A percentile compares a stretch with the other conserved stretches of the same genome.
Conservation (phyloP, 1,284 basidiomycete genomes). For the Leccinum solheimii region DNA sequence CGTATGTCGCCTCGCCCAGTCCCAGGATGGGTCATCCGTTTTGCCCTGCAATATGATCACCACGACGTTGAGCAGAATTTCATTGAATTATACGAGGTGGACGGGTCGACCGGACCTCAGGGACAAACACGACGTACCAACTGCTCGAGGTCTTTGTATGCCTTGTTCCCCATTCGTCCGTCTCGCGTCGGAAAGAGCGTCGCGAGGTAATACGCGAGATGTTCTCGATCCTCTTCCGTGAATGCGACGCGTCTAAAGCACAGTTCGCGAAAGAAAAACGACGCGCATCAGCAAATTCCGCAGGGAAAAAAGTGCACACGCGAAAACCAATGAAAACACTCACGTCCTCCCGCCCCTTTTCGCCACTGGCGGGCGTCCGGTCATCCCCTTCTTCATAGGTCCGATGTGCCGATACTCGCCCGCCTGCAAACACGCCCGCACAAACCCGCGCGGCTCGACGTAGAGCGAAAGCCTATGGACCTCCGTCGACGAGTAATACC, state of each 20-base stretch:
- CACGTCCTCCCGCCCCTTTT: constrained; percentile 1
- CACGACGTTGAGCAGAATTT: neutral
- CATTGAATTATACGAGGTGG: neutral
- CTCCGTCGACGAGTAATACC: constrained; percentile 28
- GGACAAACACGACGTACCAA: constrained; percentile 30
- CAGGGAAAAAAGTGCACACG: neutral
- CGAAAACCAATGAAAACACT: neutral
- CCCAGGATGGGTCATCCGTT: constrained; percentile 35
- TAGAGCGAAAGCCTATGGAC: constrained; percentile 19
- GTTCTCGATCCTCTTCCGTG: constrained; percentile 25
- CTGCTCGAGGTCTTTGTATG: constrained; percentile 44
- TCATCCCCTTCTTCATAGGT: constrained; percentile 24
- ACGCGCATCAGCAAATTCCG: neutral
- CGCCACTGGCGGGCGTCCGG: constrained; percentile 16
- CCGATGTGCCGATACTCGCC: constrained; percentile 16
- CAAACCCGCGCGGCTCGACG: constrained; percentile 28
- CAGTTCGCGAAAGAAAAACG: neutral
- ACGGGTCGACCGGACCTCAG: neutral
- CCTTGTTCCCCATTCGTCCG: constrained; percentile 43
- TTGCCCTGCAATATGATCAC: constrained; percentile 8
- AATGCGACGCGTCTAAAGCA: constrained; percentile 24
- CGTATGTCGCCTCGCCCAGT: constrained; percentile 47
- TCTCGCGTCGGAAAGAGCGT: constrained; percentile 27
- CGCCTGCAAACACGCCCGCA: constrained; percentile 21
- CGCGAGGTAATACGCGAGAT: constrained; percentile 31